Evolutionary conservation across 2,329 filamentous ascomycete genomes (phyloP).

Genomic region (Alternaria rosae): DNA sequence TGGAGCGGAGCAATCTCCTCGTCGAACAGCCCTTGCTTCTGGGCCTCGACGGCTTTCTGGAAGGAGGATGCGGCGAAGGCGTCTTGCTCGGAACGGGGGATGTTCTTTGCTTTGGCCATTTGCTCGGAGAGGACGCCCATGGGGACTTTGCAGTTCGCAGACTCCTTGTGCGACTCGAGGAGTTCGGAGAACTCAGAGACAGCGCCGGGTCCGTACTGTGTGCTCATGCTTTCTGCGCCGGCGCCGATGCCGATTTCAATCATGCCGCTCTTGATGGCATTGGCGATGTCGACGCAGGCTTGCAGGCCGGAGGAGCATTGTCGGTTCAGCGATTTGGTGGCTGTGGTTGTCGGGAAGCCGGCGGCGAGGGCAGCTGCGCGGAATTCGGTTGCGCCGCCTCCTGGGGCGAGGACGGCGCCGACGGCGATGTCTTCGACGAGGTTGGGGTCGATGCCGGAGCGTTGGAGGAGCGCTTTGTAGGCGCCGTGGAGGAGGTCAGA

Average conservation of each 20-base stretch:
- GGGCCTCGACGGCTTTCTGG: constrained; percentile 86
- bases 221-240: constrained; percentile 95
- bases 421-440: constrained; percentile 93
- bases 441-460: constrained; percentile 85
- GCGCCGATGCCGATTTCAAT: constrained; percentile 95
- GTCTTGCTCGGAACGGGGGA: constrained; percentile 79
- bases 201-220: constrained; percentile 86
- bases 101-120: constrained; percentile 86
- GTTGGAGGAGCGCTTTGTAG: constrained; percentile 80
- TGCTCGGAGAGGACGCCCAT: constrained; percentile 94
- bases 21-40: constrained; percentile 87
- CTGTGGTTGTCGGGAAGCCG: constrained; percentile 84
- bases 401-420: constrained; percentile 88
- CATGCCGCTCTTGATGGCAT: constrained; percentile 89
- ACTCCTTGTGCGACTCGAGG: constrained; percentile 79
- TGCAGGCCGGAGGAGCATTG: constrained; percentile 95
- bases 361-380: constrained; percentile 88
- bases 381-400: constrained; percentile 96
- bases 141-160: constrained; percentile 95
- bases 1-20: constrained; percentile 88
- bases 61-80: constrained; percentile 94
- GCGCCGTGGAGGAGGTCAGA: constrained; percentile 86
- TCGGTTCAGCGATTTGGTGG: constrained; percentile 88
- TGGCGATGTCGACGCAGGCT: constrained; percentile 91
- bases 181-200: constrained; percentile 93